phyloP scores from a whole-genome alignment of 805 yeast species.

The Candida easanensis region DNA sequence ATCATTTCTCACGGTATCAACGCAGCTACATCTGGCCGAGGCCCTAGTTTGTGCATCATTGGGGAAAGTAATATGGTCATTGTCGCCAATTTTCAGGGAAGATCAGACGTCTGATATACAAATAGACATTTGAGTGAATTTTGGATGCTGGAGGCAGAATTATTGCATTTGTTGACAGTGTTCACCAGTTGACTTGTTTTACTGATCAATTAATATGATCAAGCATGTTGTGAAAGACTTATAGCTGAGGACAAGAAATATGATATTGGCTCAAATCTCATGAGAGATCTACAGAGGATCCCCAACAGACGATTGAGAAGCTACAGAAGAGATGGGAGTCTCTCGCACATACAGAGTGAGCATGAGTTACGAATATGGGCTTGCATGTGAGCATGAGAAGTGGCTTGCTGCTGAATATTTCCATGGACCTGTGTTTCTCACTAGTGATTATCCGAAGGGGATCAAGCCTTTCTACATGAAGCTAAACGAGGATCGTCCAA shows the following conservation, averaged over 20 bases:
- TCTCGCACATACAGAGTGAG: slow-evolving; percentile 55
- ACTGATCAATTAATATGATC: slow-evolving; percentile 74
- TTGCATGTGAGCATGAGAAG: slow-evolving; percentile 87
- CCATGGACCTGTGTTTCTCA: slow-evolving; percentile 78
- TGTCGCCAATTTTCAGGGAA: slow-evolving; percentile 92
- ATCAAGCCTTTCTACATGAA: slow-evolving; percentile 95
- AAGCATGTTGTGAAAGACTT: slow-evolving; percentile 41
- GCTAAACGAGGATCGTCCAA: slow-evolving; percentile 40
- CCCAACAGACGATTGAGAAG: slow-evolving; percentile 31
- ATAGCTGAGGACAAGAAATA: slow-evolving; percentile 28
- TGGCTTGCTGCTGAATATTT: slow-evolving; percentile 74
- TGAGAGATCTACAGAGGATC: slow-evolving; percentile 38
- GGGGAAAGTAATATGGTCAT: slow-evolving; percentile 80
- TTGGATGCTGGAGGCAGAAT: slow-evolving; percentile 98
- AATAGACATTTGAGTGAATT: slow-evolving; percentile 90
- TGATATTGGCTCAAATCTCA: slow-evolving; percentile 27
- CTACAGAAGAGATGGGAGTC: slow-evolving; percentile 52
- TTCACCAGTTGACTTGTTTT: slow-evolving; percentile 59
- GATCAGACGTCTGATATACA: slow-evolving; percentile 89
- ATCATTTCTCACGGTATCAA: slow-evolving; percentile 81
- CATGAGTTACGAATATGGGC: slow-evolving; percentile 67
- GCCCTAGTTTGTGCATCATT: slow-evolving; percentile 69
- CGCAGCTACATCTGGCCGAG: slow-evolving; percentile 91
- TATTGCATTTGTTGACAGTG: slow-evolving; percentile 58
- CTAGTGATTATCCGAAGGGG: slow-evolving; percentile 76